phyloP scores from a whole-genome alignment of 768 basidiomycete genomes.

The Cystofilobasidium ferigula region DNA sequence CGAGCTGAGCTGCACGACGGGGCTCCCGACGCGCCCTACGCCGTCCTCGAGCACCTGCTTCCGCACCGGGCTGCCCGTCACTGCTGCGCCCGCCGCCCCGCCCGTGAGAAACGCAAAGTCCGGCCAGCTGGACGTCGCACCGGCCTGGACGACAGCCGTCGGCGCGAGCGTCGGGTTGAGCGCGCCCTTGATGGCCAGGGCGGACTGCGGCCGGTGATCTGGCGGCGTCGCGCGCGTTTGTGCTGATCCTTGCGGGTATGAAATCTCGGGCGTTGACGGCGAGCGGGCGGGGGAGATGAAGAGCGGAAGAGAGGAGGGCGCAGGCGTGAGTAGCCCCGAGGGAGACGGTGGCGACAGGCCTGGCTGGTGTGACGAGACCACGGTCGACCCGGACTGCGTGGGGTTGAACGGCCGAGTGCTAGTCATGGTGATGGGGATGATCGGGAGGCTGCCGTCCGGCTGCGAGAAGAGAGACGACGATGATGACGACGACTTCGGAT shows the following conservation, averaged over 20 bases:
- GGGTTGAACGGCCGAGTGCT: background rate
- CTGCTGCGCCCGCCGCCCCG: background rate
- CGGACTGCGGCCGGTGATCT: background rate
- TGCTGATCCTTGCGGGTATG: background rate
- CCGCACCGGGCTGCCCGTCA: background rate
- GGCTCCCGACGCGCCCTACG: background rate
- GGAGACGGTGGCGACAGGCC: slow-evolving; percentile 3
- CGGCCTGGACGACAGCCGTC: background rate
- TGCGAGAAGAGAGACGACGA: slow-evolving; percentile 4
- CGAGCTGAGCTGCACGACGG: background rate
- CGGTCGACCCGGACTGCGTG: background rate
- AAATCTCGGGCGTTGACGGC: background rate
- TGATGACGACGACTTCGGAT: background rate
- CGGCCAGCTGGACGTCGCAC: slow-evolving; percentile 15
- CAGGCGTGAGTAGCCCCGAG: background rate
- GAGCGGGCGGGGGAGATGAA: background rate
- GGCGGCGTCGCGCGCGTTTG: too few species aligned
- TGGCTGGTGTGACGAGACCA: background rate
- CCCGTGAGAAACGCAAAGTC: slow-evolving; percentile 14
- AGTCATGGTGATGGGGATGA: background rate
- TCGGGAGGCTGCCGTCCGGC: background rate
- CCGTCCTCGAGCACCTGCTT: background rate
- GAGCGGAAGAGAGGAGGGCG: background rate
- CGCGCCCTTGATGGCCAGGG: background rate
- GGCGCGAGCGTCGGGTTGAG: slow-evolving; percentile 12